These are phyloP conservation scores for Pyrenophora graminea DNA, from an alignment of 2,329 filamentous ascomycete species.

Conservation along the genomic window DNA sequence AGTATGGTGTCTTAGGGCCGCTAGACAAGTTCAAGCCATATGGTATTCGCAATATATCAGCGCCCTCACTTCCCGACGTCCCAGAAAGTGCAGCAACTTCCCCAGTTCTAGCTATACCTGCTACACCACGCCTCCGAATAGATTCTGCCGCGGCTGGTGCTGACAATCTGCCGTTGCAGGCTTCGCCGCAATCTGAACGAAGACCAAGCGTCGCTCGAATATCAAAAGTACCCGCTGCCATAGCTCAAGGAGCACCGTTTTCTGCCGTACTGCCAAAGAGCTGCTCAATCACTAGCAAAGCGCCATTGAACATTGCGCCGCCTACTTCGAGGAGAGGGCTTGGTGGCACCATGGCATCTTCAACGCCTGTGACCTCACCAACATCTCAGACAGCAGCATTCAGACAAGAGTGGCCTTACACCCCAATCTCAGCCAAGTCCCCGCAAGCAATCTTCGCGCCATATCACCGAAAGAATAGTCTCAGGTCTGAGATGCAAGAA, in stretches of 20 bases:
- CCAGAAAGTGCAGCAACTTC: neutral
- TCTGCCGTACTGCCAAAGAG: constrained; percentile 19
- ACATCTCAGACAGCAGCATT: constrained; percentile 13
- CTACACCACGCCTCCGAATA: constrained; percentile 14
- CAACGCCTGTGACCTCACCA: constrained; percentile 29
- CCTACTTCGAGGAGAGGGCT: constrained; percentile 28
- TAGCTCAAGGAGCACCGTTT: constrained; percentile 32
- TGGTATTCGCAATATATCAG: neutral
- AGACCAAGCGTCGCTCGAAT: constrained; percentile 25
- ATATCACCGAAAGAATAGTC: no score
- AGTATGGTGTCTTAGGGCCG: neutral
- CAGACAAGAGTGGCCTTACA: constrained; percentile 2
- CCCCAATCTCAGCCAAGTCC: no score
- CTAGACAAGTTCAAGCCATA: constrained; percentile 1
- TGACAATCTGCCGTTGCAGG: constrained; percentile 5
- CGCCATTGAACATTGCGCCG: constrained; percentile 15
- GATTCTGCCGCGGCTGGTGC: constrained; percentile 20
- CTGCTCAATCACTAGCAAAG: constrained; percentile 33
- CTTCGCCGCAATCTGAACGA: constrained; percentile 16
- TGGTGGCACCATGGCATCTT: constrained; percentile 39
- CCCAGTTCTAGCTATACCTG: neutral
- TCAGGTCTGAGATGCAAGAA: constrained; percentile 11
- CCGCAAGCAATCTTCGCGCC: no score
- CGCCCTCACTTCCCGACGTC: neutral
- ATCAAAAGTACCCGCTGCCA: constrained; percentile 34